Evolutionary conservation across 2,329 filamentous ascomycete species (phyloP).

Genomic region (Colletotrichum sidae): DNA sequence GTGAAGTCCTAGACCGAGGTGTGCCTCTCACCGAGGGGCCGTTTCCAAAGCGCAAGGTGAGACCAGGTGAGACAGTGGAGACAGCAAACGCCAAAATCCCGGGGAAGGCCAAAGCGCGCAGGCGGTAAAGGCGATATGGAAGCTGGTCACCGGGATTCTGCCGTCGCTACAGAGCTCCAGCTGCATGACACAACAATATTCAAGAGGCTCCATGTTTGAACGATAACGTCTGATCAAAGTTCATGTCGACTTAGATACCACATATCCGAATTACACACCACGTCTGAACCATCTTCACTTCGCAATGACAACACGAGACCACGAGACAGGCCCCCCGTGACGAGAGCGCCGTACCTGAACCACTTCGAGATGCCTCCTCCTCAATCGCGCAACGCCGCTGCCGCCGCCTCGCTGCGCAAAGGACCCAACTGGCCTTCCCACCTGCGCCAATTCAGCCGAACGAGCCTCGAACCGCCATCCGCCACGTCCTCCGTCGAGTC

Average conservation of each 20-base stretch:
- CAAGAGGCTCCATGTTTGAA: background rate
- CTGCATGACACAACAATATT: constrained; percentile 20
- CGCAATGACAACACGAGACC: constrained; percentile 31
- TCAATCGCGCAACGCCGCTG: constrained; percentile 54
- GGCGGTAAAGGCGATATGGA: constrained; percentile 1
- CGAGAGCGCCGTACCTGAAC: constrained; percentile 29
- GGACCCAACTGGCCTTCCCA: constrained; percentile 63
- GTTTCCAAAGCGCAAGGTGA: background rate
- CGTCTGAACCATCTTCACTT: background rate
- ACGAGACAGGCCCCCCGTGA: constrained; percentile 26
- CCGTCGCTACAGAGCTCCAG: constrained; percentile 27
- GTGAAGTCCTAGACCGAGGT: too few relatives aligned
- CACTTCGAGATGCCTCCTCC: constrained; percentile 41
- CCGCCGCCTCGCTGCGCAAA: constrained; percentile 56
- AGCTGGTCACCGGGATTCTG: constrained; percentile 32
- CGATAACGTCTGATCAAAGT: background rate
- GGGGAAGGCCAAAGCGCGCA: constrained; percentile 1
- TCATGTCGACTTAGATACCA: background rate
- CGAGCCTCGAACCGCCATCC: constrained; percentile 57
- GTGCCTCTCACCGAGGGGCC: background rate
- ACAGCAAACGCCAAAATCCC: constrained; percentile 13
- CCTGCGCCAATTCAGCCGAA: constrained; percentile 63
- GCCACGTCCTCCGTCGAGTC: constrained; percentile 48
- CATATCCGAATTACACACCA: background rate
- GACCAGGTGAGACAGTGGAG: constrained; percentile 10